Conservation (phyloP, 768 basidiomycete species). For the Tephrocybe rancida region DNA sequence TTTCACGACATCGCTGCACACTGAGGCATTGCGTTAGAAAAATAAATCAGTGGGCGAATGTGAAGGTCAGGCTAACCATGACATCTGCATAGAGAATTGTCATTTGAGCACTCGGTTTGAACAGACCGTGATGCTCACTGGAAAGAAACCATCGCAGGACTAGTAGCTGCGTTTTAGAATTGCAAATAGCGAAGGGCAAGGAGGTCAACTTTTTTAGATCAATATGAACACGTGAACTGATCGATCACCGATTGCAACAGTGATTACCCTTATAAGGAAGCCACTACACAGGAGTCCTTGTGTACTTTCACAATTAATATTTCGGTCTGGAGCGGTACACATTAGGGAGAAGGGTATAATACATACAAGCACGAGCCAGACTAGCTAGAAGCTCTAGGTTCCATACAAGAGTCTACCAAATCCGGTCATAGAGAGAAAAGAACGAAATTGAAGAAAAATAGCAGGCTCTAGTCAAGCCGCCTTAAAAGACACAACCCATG, state of each 20-base stretch:
- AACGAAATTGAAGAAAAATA: too few species aligned
- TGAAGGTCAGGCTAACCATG: slow-evolving; percentile 51
- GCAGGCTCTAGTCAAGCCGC: too few species aligned
- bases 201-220: slow-evolving; percentile 7
- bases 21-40: slow-evolving; percentile 34
- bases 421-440: too few species aligned
- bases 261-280: background rate
- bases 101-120: background rate
- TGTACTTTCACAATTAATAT: too few species aligned
- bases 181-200: background rate
- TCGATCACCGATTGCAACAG: background rate
- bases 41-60: background rate
- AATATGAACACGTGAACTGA: slow-evolving; percentile 6
- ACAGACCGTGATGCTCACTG: slow-evolving; percentile 45
- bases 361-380: too few species aligned
- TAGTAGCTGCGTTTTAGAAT: background rate
- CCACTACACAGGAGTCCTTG: too few species aligned
- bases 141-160: slow-evolving; percentile 66
- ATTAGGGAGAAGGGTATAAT: too few species aligned
- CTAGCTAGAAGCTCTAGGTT: too few species aligned
- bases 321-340: too few species aligned
- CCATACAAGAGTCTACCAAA: too few species aligned
- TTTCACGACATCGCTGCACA: slow-evolving; percentile 85
- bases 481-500: slow-evolving; percentile 60
- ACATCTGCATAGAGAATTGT: slow-evolving; percentile 49